Evolutionary conservation across 768 basidiomycete genomes (phyloP).

Genomic region (Pleurotus salmoneostramineus): DNA sequence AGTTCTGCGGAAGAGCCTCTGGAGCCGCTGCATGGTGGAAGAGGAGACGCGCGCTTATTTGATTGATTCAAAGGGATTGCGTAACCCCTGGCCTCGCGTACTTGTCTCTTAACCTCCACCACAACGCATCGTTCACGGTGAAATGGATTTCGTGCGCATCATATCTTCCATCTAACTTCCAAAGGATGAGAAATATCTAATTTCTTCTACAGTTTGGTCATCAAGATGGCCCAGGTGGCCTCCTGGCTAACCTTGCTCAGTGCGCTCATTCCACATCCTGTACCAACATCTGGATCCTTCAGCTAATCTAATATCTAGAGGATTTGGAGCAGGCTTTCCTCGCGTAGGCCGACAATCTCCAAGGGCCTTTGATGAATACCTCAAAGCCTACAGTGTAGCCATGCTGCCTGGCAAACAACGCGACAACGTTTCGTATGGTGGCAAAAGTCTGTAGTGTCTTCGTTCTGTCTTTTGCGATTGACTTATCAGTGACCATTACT

Average conservation of each 20-base stretch:
- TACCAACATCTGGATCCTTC: conserved; percentile 11
- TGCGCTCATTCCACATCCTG: conserved; percentile 21
- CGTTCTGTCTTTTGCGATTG: neutral
- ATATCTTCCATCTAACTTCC: neutral
- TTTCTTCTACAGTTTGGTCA: conserved; percentile 31
- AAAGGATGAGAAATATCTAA: neutral
- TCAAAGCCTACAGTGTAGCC: conserved; percentile 93
- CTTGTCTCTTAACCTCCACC: neutral
- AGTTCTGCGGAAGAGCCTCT: neutral
- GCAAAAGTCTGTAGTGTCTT: conserved; percentile 68
- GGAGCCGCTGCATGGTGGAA: neutral
- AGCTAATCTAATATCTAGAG: conserved; percentile 29
- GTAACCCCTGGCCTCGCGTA: neutral
- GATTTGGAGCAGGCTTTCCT: conserved; percentile 46
- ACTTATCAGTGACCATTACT: conserved; percentile 8
- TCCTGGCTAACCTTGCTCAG: conserved; percentile 68
- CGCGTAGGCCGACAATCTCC: conserved; percentile 51
- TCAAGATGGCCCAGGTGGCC: conserved; percentile 49
- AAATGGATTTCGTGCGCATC: conserved; percentile 9
- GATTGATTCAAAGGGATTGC: neutral
- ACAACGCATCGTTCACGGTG: neutral
- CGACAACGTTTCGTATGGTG: conserved; percentile 93
- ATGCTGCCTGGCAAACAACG: conserved; percentile 86
- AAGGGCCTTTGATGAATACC: conserved; percentile 84
- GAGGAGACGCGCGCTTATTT: neutral